These are phyloP conservation scores for Saccharomycopsis sp. DNA, from an alignment of 805 yeast genomes.

Conservation along the genomic window DNA sequence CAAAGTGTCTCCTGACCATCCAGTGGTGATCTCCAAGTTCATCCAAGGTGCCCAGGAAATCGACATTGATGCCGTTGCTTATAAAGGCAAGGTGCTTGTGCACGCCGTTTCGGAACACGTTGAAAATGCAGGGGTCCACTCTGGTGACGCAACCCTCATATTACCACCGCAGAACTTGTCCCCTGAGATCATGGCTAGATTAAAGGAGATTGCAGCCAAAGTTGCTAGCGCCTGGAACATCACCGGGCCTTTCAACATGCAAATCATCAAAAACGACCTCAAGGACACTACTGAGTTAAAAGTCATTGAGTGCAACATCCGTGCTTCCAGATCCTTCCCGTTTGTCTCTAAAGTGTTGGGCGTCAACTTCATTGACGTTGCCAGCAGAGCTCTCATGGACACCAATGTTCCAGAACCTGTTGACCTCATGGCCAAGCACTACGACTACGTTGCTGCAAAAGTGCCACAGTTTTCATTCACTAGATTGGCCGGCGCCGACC, in stretches of 20 bases:
- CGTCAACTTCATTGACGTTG: slow-evolving; percentile 87
- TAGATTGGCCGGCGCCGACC: slow-evolving; percentile 98
- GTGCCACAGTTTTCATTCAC: slow-evolving; percentile 99
- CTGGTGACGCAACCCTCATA: slow-evolving; percentile 95
- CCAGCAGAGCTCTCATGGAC: slow-evolving; percentile 77
- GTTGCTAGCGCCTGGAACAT: slow-evolving; percentile 92
- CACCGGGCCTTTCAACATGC: slow-evolving; percentile 98
- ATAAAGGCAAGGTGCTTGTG: slow-evolving; percentile 76
- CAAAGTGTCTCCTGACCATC: slow-evolving; percentile 90
- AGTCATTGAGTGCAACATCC: slow-evolving; percentile 96
- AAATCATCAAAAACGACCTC: slow-evolving; percentile 73
- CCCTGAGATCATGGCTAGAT: slow-evolving; percentile 54
- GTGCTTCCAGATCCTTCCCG: slow-evolving; percentile 99
- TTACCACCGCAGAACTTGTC: slow-evolving; percentile 83
- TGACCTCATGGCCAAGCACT: slow-evolving; percentile 68
- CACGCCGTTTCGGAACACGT: slow-evolving; percentile 97
- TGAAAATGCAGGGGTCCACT: slow-evolving; percentile 97
- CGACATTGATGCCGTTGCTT: slow-evolving; percentile 94
- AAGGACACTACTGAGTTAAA: slow-evolving; percentile 60
- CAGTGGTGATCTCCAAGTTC: slow-evolving; percentile 94
- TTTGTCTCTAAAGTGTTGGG: slow-evolving; percentile 97
- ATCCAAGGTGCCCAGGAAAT: slow-evolving; percentile 95
- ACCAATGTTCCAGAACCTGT: slow-evolving; percentile 69
- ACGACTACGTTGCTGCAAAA: slow-evolving; percentile 87
- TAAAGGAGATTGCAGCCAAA: slow-evolving; percentile 84